Conservation (phyloP, 148 eudicot genomes). For the Mesembryanthemum crystallinum region DNA sequence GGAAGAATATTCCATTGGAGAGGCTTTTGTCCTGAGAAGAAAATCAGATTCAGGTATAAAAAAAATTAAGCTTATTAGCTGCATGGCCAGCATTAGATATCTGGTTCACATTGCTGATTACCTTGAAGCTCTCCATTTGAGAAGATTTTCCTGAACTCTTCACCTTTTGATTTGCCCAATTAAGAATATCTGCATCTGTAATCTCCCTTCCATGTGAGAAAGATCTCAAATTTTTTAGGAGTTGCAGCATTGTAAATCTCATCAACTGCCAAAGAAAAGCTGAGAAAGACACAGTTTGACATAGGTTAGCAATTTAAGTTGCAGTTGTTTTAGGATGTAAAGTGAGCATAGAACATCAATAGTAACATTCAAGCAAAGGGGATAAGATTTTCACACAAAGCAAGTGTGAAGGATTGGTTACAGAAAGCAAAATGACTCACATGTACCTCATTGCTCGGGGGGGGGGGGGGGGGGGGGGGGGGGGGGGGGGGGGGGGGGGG, state of each 20-base stretch:
- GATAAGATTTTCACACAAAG: too few species aligned
- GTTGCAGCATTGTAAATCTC: slow-evolving; percentile 90
- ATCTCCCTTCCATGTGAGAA: slow-evolving; percentile 83
- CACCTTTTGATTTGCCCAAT: slow-evolving; percentile 86
- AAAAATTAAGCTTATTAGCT: neutral
- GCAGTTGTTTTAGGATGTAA: neutral
- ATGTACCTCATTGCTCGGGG: too few species aligned
- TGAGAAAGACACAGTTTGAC: slow-evolving; percentile 31
- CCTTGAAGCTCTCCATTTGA: slow-evolving; percentile 84
- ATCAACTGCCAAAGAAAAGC: slow-evolving; percentile 94
- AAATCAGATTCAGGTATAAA: neutral
- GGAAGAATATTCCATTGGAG: slow-evolving; percentile 73
- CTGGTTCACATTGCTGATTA: slow-evolving; percentile 11
- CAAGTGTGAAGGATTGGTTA: too few species aligned
- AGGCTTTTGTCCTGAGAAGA: slow-evolving; percentile 68
- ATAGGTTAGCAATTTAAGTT: neutral
- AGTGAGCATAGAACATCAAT: neutral
- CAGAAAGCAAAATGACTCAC: too few species aligned
- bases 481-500: too few species aligned
- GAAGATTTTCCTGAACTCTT: slow-evolving; percentile 56
- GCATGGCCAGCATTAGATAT: neutral
- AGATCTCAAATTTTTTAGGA: slow-evolving; percentile 73
- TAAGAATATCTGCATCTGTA: slow-evolving; percentile 68
- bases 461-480: too few species aligned
- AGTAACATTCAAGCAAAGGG: too few species aligned